phyloP scores from a whole-genome alignment of 305 asterid species.

The Plantago lanceolata region DNA sequence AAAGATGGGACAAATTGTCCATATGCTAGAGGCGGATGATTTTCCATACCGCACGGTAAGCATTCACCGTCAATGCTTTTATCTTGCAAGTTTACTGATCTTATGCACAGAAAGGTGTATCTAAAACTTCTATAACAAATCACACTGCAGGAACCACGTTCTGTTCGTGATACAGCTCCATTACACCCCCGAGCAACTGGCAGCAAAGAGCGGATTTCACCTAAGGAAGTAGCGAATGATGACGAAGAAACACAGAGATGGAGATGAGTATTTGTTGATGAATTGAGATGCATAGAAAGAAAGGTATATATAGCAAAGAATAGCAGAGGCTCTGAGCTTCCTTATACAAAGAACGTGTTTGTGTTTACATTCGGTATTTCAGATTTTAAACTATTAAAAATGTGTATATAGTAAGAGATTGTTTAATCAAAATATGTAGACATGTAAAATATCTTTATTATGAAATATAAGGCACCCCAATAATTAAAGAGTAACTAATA shows the following conservation, averaged over 20 bases:
- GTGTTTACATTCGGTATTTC: too few species aligned
- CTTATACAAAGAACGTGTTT: too few species aligned
- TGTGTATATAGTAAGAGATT: too few species aligned
- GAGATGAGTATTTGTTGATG: conserved; percentile 36
- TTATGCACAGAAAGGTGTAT: too few species aligned
- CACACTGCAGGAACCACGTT: conserved; percentile 58
- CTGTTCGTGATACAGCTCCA: conserved; percentile 46
- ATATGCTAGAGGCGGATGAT: conserved; percentile 98
- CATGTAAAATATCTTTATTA: too few species aligned
- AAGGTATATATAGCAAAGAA: conserved; percentile 22
- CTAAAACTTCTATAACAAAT: too few species aligned
- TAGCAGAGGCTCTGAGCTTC: neutral
- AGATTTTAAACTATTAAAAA: too few species aligned
- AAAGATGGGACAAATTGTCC: conserved; percentile 94
- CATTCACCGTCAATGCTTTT: conserved; percentile 18
- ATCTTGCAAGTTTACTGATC: conserved; percentile 18
- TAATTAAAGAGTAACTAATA: too few species aligned
- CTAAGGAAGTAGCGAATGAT: conserved; percentile 34
- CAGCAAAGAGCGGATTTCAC: conserved; percentile 25
- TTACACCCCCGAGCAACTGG: conserved; percentile 35
- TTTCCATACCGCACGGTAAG: conserved; percentile 76
- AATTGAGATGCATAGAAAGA: conserved; percentile 18
- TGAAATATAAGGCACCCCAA: too few species aligned
- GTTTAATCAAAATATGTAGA: too few species aligned
- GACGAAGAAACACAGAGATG: conserved; percentile 40